phyloP scores from a whole-genome alignment of 495 filamentous ascomycete species.

The Lasiosphaeria ovina region DNA sequence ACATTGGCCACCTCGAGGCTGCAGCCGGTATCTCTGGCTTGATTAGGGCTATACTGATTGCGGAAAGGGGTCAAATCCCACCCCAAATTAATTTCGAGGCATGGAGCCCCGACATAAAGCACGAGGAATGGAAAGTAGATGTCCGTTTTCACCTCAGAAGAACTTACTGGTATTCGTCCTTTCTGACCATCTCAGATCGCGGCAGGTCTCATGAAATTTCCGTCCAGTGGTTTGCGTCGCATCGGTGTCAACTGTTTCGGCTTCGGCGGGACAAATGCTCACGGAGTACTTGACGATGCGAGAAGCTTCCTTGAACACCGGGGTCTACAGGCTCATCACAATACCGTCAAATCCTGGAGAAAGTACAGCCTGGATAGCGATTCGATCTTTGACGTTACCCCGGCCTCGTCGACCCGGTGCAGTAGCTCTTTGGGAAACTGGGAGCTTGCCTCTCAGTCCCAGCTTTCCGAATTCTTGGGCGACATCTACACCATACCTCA shows the following conservation, averaged over 20 bases:
- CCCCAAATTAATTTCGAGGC: conserved; percentile 47
- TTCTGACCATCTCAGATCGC: conserved; percentile 5
- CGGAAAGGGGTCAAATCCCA: conserved; percentile 50
- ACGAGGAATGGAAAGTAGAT: conserved; percentile 23
- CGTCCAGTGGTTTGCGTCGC: conserved; percentile 3
- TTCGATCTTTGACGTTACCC: not conserved
- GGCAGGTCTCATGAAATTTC: conserved; percentile 4
- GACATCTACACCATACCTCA: not conserved
- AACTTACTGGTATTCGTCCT: not conserved
- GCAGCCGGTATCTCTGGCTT: conserved; percentile 50
- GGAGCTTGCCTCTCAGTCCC: conserved; percentile 7
- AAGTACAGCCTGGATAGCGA: not conserved
- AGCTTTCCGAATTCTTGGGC: not conserved
- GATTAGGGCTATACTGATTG: conserved; percentile 47
- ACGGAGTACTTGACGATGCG: conserved; percentile 17
- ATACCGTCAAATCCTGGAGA: not conserved
- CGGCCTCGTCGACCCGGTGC: not conserved
- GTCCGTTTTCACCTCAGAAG: conserved; percentile 3
- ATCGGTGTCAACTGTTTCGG: conserved; percentile 17
- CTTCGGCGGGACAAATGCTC: conserved; percentile 18
- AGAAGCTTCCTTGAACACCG: not conserved
- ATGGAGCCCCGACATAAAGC: conserved; percentile 42
- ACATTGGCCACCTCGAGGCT: conserved; percentile 56
- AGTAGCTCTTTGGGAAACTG: conserved; percentile 11
- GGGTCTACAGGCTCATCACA: conserved; percentile 4